Conservation (phyloP, 2,329 filamentous ascomycete species). For the Xylaria polymorpha region DNA sequence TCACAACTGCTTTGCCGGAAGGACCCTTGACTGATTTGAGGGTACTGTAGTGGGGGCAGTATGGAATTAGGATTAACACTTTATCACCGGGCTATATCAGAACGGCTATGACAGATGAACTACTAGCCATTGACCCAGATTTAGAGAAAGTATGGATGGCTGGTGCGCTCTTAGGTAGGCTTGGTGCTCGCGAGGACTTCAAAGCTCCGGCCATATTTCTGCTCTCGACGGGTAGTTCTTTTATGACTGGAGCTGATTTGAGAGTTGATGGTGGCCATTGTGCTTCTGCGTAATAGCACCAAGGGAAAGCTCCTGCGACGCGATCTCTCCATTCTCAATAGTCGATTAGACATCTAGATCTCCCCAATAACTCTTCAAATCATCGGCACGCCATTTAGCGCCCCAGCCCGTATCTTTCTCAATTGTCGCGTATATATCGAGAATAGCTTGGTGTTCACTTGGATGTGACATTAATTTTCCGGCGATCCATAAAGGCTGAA, state of each 20-base stretch:
- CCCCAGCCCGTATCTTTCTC: conserved; percentile 20
- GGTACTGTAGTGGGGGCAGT: neutral
- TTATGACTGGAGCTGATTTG: conserved; percentile 27
- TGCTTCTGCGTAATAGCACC: conserved; percentile 5
- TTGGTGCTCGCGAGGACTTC: conserved; percentile 4
- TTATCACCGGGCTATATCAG: neutral
- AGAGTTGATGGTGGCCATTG: conserved; percentile 26
- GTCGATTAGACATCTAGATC: conserved; percentile 15
- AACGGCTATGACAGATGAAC: neutral
- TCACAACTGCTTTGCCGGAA: neutral
- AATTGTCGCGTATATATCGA: conserved; percentile 17
- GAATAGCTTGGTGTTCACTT: conserved; percentile 16
- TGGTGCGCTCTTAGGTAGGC: neutral
- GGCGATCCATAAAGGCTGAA: neutral
- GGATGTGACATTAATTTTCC: conserved; percentile 3
- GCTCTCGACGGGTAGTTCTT: conserved; percentile 14
- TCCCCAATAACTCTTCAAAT: conserved; percentile 20
- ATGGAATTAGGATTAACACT: neutral
- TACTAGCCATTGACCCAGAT: neutral
- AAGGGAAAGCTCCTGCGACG: neutral
- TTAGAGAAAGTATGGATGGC: neutral
- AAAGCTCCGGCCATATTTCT: conserved; percentile 24
- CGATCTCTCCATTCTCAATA: neutral
- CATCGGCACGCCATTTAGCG: conserved; percentile 17
- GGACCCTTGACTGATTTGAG: neutral